Conservation (phyloP, 768 basidiomycete species). For the Agaricus blazei region DNA sequence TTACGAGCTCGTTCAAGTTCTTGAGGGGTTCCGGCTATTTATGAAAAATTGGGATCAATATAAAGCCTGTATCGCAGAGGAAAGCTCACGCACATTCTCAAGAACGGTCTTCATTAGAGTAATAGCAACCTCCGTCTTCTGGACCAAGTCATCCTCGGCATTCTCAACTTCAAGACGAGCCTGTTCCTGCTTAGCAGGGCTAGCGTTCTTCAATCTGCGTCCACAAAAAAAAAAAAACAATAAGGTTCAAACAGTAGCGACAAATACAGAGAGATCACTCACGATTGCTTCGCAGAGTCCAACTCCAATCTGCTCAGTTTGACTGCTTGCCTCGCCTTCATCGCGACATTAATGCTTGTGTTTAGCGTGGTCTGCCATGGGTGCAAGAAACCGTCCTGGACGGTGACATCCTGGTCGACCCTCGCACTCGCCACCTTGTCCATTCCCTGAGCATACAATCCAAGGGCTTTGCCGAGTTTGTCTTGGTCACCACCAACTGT, state of each 20-base stretch:
- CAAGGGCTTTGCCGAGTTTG: constrained; percentile 72
- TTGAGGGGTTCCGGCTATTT: constrained; percentile 89
- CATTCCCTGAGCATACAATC: constrained; percentile 76
- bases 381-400: constrained; percentile 61
- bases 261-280: constrained; percentile 21
- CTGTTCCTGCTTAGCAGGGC: constrained; percentile 80
- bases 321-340: constrained; percentile 89
- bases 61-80: constrained; percentile 7
- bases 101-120: constrained; percentile 97
- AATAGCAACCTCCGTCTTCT: constrained; percentile 96
- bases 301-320: constrained; percentile 78
- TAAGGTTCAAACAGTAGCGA: neutral
- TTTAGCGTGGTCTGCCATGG: constrained; percentile 89
- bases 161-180: constrained; percentile 90
- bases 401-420: constrained; percentile 70
- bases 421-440: constrained; percentile 78
- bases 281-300: constrained; percentile 88
- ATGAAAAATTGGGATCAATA: constrained; percentile 2
- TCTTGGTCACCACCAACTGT: constrained; percentile 39
- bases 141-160: constrained; percentile 93
- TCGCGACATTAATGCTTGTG: constrained; percentile 79
- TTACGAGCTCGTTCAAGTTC: constrained; percentile 87
- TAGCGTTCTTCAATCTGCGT: constrained; percentile 71
- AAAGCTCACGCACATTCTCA: constrained; percentile 72
- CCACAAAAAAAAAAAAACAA: neutral